A percentile compares a stretch with the other conserved stretches of the same genome.
phyloP scores from a whole-genome alignment of 371 early-diverging fungal species.

The Circinella umbellata region DNA sequence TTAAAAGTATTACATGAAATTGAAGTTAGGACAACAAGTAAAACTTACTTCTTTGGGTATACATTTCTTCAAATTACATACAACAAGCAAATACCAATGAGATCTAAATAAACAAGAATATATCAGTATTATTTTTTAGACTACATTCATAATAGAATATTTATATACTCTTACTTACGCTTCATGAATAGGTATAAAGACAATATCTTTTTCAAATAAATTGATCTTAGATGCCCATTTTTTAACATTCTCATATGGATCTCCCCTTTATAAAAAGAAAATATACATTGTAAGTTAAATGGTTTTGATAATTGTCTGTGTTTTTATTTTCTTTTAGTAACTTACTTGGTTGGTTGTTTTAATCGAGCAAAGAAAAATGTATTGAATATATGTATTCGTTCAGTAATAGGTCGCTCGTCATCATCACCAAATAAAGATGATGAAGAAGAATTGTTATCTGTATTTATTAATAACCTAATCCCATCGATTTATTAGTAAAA shows the following conservation, averaged over 20 bases:
- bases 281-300: too few relatives aligned
- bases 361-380: conserved; percentile 63
- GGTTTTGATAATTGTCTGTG: too few relatives aligned
- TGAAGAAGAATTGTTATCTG: not conserved
- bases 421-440: too few relatives aligned
- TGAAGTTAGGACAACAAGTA: too few relatives aligned
- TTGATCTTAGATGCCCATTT: conserved; percentile 68
- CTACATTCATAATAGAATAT: not conserved
- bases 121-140: not conserved
- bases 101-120: conserved; percentile 24
- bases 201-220: conserved; percentile 61
- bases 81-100: conserved; percentile 76
- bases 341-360: conserved; percentile 27
- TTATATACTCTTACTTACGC: conserved; percentile 37
- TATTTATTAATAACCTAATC: conserved; percentile 9
- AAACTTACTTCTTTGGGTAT: conserved; percentile 1
- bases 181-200: conserved; percentile 73
- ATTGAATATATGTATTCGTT: conserved; percentile 51
- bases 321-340: not conserved
- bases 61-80: conserved; percentile 53
- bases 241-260: conserved; percentile 56
- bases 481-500: not conserved
- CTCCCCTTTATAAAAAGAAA: conserved; percentile 8
- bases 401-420: conserved; percentile 12
- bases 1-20: not conserved